These are phyloP conservation scores for Hanseniaspora lindneri DNA, from an alignment of 805 yeast species.

Conservation along the genomic window DNA sequence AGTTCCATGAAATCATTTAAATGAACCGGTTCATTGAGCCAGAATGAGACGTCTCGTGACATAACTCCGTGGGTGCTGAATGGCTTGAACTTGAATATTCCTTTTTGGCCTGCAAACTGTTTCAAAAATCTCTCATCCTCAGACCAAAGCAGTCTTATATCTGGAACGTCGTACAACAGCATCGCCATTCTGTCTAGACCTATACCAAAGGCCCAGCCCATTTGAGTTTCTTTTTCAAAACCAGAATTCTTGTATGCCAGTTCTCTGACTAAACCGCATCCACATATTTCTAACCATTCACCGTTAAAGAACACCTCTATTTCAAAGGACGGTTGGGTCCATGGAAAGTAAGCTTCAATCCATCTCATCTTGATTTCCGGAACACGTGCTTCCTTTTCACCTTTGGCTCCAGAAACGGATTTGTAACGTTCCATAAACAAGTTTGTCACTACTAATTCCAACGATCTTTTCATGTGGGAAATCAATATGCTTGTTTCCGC, in stretches of 20 bases:
- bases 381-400: constrained; percentile 24
- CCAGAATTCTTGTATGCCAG: constrained; percentile 67
- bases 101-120: constrained; percentile 52
- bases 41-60: constrained; percentile 77
- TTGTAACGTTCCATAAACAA: constrained; percentile 29
- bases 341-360: constrained; percentile 93
- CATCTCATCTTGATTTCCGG: constrained; percentile 77
- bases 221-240: constrained; percentile 38
- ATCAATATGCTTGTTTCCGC: constrained; percentile 58
- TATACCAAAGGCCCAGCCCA: constrained; percentile 97
- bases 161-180: constrained; percentile 91
- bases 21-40: constrained; percentile 54
- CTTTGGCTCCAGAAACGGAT: constrained; percentile 35
- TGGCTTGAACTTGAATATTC: constrained; percentile 64
- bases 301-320: constrained; percentile 98
- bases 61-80: constrained; percentile 88
- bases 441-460: constrained; percentile 71
- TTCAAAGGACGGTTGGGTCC: constrained; percentile 98
- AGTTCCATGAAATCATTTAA: constrained; percentile 90
- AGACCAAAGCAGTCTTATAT: constrained; percentile 88
- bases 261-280: constrained; percentile 82
- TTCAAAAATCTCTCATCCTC: constrained; percentile 58
- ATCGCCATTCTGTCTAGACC: constrained; percentile 93
- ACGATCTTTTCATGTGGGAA: constrained; percentile 69
- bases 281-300: constrained; percentile 95